A percentile compares a stretch with the other conserved stretches of the same genome.
phyloP scores from a whole-genome alignment of 176 grass and related monocot genomes.

The Oryza glaberrima region DNA sequence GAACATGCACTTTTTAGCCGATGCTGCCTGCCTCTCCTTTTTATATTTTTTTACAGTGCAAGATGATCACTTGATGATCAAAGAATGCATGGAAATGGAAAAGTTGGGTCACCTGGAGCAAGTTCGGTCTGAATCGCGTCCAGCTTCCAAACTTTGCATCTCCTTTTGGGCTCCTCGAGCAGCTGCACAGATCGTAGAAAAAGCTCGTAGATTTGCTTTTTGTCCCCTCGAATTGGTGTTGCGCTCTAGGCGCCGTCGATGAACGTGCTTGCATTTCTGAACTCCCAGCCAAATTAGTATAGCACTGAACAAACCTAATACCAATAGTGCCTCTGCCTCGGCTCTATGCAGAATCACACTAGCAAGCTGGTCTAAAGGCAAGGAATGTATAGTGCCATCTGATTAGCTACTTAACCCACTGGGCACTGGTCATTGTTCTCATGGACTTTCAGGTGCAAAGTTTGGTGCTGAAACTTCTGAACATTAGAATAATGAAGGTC shows the following conservation, averaged over 20 bases:
- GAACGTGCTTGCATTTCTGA: constrained; percentile 30
- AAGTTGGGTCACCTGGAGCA: constrained; percentile 14
- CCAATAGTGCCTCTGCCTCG: neutral
- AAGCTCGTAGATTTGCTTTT: constrained; percentile 27
- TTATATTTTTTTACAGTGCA: neutral
- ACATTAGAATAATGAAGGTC: neutral
- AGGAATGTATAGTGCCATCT: neutral
- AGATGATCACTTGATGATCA: neutral
- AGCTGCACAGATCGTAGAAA: constrained; percentile 27
- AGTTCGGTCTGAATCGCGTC: neutral
- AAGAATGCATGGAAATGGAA: neutral
- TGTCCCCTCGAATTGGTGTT: neutral
- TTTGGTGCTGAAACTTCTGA: neutral
- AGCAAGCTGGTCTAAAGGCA: constrained; percentile 15
- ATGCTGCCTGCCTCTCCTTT: constrained; percentile 7
- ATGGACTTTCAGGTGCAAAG: neutral
- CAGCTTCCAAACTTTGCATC: constrained; percentile 21
- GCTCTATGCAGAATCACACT: neutral
- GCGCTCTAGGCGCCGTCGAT: constrained; percentile 34
- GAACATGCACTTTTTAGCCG: constrained; percentile 17
- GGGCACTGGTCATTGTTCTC: neutral
- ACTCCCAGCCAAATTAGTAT: neutral
- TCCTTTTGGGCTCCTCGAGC: constrained; percentile 32
- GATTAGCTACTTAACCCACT: no score
- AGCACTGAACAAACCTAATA: neutral